Evolutionary conservation across 2,329 filamentous ascomycete genomes (phyloP), one percentile per base, ranked within the genome.

Genomic region (Acephala macrosclerotiorum): DNA sequence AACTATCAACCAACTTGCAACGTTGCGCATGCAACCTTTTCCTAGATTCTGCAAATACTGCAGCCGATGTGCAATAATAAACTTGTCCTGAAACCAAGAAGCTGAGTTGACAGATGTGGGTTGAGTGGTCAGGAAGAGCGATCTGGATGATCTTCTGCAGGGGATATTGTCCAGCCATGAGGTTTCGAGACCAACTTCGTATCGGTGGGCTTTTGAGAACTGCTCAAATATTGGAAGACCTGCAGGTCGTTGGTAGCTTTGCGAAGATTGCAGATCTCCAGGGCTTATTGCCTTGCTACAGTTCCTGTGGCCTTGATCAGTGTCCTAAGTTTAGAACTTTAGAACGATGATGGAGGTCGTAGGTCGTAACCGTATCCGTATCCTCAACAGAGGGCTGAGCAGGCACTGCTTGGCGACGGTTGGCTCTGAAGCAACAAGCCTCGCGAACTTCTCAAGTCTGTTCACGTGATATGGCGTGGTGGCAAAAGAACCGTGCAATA

Each of bases 321-420:
- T 49, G 11, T 49, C 45, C 45, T 49, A 49, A 9, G 45, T 22
- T 49, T 49, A 49, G 45, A 22, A 49, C n/a, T n/a, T n/a, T n/a
- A n/a, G n/a, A 11, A 49, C 2, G 12, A n/a, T 42, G 4, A 7
- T 14, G 9, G 45, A 33, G 29, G 29, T 9, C 25, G n/a, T 6
- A 22, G 11, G 45, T 49, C 45, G 45, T 49, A 49, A 49, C n/a
- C 45, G 45, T 49, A 49, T 49, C 45, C 45, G 45, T 49, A 22
- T 49, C 45, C 45, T 22, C 38, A n/a, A 16, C 38, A 3, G 14
- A 16, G 38, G 38, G 12, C 18, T 4, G 12, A 42, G 38, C 18
- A 42, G 38, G 5, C 38, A 12, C 12, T 4, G 3, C 38, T 42
- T 42, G 18, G 38, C 38, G 12, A n/a, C 38, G 3, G 12, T 33